A percentile compares a stretch with the other conserved stretches of the same genome.
Evolutionary conservation across 2,329 filamentous ascomycete species (phyloP).

Genomic region (Fusarium devonianum): DNA sequence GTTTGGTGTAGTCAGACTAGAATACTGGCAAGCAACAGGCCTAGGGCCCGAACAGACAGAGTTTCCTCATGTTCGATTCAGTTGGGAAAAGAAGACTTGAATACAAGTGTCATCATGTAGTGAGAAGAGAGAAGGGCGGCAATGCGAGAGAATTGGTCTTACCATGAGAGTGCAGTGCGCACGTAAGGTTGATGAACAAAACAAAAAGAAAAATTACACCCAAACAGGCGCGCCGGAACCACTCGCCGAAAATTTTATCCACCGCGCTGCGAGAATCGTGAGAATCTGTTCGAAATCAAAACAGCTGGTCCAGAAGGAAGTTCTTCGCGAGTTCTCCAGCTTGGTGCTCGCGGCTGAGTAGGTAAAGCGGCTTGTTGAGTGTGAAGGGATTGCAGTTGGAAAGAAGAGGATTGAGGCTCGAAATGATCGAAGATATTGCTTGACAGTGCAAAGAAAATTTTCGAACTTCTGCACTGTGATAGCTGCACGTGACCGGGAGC

Average conservation of each 20-base stretch:
- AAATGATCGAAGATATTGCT: conserved; percentile 43
- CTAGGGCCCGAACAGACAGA: conserved; percentile 70
- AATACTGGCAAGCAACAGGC: conserved; percentile 94
- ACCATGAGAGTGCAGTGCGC: conserved; percentile 28
- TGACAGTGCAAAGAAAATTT: conserved; percentile 46
- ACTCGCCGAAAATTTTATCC: conserved; percentile 5
- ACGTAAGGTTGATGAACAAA: conserved; percentile 2
- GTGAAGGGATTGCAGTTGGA: conserved; percentile 25
- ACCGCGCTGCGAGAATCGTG: not conserved
- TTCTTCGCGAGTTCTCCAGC: conserved; percentile 13
- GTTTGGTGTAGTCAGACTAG: conserved; percentile 68
- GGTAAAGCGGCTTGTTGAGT: conserved; percentile 17
- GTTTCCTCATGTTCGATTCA: conserved; percentile 87
- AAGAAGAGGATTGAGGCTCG: conserved; percentile 28
- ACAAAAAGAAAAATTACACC: conserved; percentile 15
- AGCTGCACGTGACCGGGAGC: conserved; percentile 32
- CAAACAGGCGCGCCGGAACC: conserved; percentile 12
- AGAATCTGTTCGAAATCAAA: conserved; percentile 27
- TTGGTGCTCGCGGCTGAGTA: conserved; percentile 13
- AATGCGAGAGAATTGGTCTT: conserved; percentile 37
- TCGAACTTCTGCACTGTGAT: conserved; percentile 38
- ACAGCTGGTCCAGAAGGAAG: conserved; percentile 18
- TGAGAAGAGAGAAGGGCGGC: conserved; percentile 12
- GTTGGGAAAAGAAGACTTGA: conserved; percentile 86
- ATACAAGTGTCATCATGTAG: conserved; percentile 74